phyloP scores from a whole-genome alignment of 2,329 filamentous ascomycete species.

The Aureobasidium mangrovei region DNA sequence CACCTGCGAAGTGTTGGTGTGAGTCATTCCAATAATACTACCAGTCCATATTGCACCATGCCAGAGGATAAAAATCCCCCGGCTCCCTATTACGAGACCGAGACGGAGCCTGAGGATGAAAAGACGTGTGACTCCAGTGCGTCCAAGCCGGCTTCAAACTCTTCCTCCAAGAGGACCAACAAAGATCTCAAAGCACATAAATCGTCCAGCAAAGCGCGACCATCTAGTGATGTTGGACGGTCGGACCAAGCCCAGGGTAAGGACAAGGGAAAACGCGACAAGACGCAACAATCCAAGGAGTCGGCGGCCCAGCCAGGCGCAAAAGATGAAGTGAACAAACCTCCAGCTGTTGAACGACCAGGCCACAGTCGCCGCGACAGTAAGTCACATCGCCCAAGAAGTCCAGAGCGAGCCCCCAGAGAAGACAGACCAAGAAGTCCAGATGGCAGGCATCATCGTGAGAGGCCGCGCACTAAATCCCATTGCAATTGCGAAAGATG shows the following conservation, averaged over 20 bases:
- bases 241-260: not conserved
- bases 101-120: not conserved
- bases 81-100: not conserved
- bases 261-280: not conserved
- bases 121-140: not conserved
- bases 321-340: not conserved
- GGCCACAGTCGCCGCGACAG: not conserved
- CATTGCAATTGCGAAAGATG: not conserved
- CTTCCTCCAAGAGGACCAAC: not conserved
- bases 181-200: not conserved
- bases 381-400: not conserved
- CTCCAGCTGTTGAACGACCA: too few species aligned
- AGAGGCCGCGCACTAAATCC: not conserved
- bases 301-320: not conserved
- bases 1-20: not conserved
- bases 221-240: not conserved
- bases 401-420: not conserved
- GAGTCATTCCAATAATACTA: not conserved
- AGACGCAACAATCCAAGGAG: not conserved
- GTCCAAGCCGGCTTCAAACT: slow-evolving; percentile 5
- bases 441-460: not conserved
- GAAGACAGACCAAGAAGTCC: not conserved
- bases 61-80: not conserved
- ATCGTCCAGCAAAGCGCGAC: not conserved
- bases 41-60: slow-evolving; percentile 1